These are phyloP conservation scores for Nevesoporus exiguus DNA, from an alignment of 768 basidiomycete species.

Conservation along the genomic window DNA sequence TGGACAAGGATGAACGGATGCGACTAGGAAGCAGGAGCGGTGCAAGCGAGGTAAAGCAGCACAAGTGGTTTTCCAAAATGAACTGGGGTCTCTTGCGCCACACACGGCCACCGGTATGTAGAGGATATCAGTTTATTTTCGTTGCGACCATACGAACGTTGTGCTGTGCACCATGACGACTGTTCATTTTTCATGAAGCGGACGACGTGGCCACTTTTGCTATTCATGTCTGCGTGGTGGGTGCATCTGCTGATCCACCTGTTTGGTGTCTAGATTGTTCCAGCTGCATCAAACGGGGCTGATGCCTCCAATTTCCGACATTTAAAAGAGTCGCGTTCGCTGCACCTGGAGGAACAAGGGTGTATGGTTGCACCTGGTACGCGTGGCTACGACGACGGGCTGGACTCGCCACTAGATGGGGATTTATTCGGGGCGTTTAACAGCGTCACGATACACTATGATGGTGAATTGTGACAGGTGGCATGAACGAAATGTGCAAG, in stretches of 20 bases:
- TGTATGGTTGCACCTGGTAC: slow-evolving; percentile 36
- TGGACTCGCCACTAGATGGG: slow-evolving; percentile 42
- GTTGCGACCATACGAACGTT: background rate
- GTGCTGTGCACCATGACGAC: background rate
- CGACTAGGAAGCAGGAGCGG: slow-evolving; percentile 90
- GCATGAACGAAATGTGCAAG: background rate
- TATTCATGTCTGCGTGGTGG: slow-evolving; percentile 13
- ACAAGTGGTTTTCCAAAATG: slow-evolving; percentile 96
- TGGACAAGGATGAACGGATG: slow-evolving; percentile 89
- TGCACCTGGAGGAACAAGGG: slow-evolving; percentile 78
- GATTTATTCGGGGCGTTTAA: slow-evolving; percentile 88
- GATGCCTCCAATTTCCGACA: slow-evolving; percentile 90
- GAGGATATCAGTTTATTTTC: background rate
- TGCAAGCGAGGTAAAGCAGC: slow-evolving; percentile 97
- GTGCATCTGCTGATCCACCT: slow-evolving; percentile 24
- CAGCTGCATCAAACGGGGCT: slow-evolving; percentile 64
- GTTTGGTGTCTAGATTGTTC: slow-evolving; percentile 63
- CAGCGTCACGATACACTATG: slow-evolving; percentile 85
- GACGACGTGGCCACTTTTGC: slow-evolving; percentile 12
- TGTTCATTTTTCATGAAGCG: background rate
- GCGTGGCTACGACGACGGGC: slow-evolving; percentile 42
- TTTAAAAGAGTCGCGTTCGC: slow-evolving; percentile 84
- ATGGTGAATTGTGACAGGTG: slow-evolving; percentile 52
- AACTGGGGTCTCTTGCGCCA: slow-evolving; percentile 97
- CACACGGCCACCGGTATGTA: slow-evolving; percentile 84